Percentiles rank a stretch among this genome's conserved stretches.
Conservation (phyloP, 352 stramenopile species). For the Phytophthora brassicae region DNA sequence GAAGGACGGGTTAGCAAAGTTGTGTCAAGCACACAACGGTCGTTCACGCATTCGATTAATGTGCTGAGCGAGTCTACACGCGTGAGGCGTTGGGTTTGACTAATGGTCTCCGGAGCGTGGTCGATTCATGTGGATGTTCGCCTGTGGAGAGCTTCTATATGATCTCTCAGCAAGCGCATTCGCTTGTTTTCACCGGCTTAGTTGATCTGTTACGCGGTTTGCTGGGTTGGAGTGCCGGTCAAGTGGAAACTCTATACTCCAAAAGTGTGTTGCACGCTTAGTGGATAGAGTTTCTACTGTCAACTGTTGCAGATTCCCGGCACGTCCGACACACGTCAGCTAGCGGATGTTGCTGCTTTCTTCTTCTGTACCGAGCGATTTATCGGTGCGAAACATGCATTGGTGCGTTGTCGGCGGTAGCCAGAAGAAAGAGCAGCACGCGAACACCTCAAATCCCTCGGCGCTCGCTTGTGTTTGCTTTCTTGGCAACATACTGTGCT, state of each 20-base stretch:
- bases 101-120: conserved; percentile 29
- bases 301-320: conserved; percentile 15
- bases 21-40: conserved; percentile 26
- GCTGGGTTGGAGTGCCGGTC: conserved; percentile 30
- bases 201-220: conserved; percentile 27
- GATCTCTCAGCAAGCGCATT: conserved; percentile 7
- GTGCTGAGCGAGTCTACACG: conserved; percentile 23
- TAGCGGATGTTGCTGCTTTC: conserved; percentile 22
- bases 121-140: conserved; percentile 17
- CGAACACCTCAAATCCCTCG: conserved; percentile 49
- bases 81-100: conserved; percentile 26
- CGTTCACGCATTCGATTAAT: conserved; percentile 24
- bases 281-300: not conserved
- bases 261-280: too few relatives aligned
- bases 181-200: conserved; percentile 16
- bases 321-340: conserved; percentile 25
- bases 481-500: conserved; percentile 25
- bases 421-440: conserved; percentile 46
- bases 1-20: conserved; percentile 30
- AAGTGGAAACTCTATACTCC: too few relatives aligned
- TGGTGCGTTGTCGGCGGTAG: conserved; percentile 44
- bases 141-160: conserved; percentile 1
- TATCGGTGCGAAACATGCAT: conserved; percentile 42
- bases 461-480: conserved; percentile 47
- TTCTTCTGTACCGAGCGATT: conserved; percentile 34